These are phyloP conservation scores for Nemania bipapillata DNA, from an alignment of 2,329 filamentous ascomycete genomes.

Conservation along the genomic window DNA sequence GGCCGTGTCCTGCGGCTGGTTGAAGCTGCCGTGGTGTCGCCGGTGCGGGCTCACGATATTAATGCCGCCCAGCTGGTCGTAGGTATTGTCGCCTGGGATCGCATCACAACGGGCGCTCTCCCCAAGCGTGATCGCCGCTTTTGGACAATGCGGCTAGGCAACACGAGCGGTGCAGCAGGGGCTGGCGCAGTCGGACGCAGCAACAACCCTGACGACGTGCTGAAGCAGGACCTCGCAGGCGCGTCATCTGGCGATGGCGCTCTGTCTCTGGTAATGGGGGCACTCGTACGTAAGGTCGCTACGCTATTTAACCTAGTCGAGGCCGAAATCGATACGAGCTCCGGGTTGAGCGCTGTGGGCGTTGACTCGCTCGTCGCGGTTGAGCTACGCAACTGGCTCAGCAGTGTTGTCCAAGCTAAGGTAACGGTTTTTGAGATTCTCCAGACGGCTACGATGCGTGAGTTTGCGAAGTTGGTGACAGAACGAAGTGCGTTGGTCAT, in stretches of 20 bases:
- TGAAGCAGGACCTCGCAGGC: not conserved
- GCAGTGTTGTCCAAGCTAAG: not conserved
- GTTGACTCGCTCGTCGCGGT: slow-evolving; percentile 41
- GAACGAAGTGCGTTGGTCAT: no score
- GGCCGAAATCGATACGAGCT: slow-evolving; percentile 14
- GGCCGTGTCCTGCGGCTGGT: not conserved
- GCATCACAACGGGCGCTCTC: not conserved
- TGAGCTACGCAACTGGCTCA: slow-evolving; percentile 33
- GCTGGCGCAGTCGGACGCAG: not conserved
- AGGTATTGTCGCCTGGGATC: not conserved
- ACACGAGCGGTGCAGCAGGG: not conserved
- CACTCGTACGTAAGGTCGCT: not conserved
- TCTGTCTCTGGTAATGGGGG: not conserved
- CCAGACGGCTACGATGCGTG: no score
- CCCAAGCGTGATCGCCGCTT: not conserved
- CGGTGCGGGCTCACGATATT: not conserved
- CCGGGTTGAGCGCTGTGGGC: slow-evolving; percentile 15
- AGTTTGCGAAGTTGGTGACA: no score
- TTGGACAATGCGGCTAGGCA: not conserved
- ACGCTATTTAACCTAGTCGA: slow-evolving; percentile 12
- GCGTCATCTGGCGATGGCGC: not conserved
- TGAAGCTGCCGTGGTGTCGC: no score
- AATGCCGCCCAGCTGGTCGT: not conserved
- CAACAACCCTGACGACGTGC: not conserved
- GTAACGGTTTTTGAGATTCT: no score